Evolutionary conservation across 352 stramenopile species (phyloP).

Genomic region (Phytophthora syringae): DNA sequence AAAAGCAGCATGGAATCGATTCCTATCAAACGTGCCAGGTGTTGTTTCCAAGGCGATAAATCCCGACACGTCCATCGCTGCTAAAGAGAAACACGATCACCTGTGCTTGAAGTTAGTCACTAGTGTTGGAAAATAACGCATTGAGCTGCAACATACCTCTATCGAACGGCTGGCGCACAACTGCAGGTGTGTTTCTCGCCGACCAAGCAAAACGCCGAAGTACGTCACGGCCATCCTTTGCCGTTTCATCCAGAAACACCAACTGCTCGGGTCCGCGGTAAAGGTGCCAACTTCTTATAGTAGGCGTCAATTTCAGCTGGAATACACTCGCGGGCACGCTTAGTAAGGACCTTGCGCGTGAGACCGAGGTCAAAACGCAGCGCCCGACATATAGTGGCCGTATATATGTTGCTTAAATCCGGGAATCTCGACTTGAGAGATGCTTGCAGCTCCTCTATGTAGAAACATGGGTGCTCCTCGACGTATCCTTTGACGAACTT

Average conservation of each 20-base stretch:
- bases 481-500: slow-evolving; percentile 24
- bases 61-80: not conserved
- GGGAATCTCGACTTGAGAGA: no score
- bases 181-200: no score
- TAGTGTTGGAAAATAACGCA: no score
- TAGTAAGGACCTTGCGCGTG: not conserved
- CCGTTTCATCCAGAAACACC: no score
- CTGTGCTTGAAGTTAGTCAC: no score
- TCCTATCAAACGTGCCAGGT: not conserved
- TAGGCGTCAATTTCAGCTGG: not conserved
- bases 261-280: not conserved
- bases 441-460: slow-evolving; percentile 34
- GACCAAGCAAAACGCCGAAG: no score
- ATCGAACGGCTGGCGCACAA: no score
- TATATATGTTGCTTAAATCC: no score
- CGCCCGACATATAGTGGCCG: slow-evolving; percentile 36
- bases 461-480: slow-evolving; percentile 32
- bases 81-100: no score
- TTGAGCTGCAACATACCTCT: no score
- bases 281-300: not conserved
- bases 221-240: no score
- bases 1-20: not conserved
- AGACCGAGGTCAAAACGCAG: slow-evolving; percentile 25
- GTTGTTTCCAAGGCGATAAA: not conserved
- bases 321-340: not conserved